Conservation (phyloP, 345 rosid genomes). For the Heritiera littoralis region DNA sequence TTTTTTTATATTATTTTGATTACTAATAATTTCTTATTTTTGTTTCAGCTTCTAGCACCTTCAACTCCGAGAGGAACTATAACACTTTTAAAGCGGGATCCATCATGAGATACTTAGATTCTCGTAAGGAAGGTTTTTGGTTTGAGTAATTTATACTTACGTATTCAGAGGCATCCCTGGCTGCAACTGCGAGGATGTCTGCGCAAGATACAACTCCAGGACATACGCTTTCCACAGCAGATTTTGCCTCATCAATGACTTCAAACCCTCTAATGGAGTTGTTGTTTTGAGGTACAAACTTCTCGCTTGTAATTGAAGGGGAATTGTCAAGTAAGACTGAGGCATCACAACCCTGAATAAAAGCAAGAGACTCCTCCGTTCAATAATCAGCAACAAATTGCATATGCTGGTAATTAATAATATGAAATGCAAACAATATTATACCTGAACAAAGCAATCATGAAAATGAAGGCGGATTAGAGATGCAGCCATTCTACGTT, state of each 20-base stretch:
- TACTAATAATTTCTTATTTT: too few relatives aligned
- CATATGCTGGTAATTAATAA: too few relatives aligned
- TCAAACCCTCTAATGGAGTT: constrained; percentile 39
- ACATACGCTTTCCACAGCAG: constrained; percentile 44
- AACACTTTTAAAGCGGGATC: too few relatives aligned
- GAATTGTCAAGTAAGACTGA: constrained; percentile 7
- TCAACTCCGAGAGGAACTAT: too few relatives aligned
- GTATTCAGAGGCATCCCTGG: constrained; percentile 51
- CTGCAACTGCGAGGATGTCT: constrained; percentile 61
- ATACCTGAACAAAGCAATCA: constrained; percentile 47
- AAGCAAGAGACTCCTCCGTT: not conserved
- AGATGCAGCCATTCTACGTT: constrained; percentile 63
- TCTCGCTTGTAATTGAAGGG: constrained; percentile 26
- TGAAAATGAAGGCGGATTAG: constrained; percentile 67
- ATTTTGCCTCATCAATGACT: constrained; percentile 55
- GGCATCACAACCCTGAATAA: constrained; percentile 13
- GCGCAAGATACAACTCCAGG: constrained; percentile 70
- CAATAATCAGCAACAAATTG: too few relatives aligned
- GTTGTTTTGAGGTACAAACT: constrained; percentile 18
- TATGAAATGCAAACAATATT: too few relatives aligned
- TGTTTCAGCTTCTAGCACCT: too few relatives aligned
- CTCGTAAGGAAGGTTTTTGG: not conserved
- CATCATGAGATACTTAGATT: too few relatives aligned
- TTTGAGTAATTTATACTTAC: constrained; percentile 16
- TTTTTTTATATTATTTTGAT: too few relatives aligned